Evolutionary conservation across 768 basidiomycete genomes (phyloP), one percentile per base, ranked within the genome.

Genomic region (Hypholoma fasciculare): DNA sequence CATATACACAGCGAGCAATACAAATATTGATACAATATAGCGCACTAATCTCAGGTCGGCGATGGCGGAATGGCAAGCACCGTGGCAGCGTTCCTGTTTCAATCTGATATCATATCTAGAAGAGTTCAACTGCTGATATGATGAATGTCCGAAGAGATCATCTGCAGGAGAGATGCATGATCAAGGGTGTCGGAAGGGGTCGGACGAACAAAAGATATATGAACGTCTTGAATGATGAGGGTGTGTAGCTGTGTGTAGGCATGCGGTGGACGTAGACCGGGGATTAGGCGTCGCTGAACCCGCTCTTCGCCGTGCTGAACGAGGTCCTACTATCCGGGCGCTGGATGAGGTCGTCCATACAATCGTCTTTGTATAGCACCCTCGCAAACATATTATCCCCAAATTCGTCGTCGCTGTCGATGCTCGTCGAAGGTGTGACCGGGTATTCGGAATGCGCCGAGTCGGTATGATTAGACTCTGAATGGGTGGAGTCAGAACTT

Each of bases 221-320:
- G 26, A 46, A 42, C 23, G 37, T 36, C 36, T 23, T 40, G 26
- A 51, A 54, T 55, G 52, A 19, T 52, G 30, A 42, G 34, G 17
- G 2, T 1, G 23, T 23, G 23, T 23, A 23, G 23, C 23, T 23
- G 23, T 4, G 23, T 23, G 23, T 27, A 16, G 44, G 43, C 55
- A 27, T 43, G 54, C 14, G 36, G 19, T 27, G 39, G 20, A 17
- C 20, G 43, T 26, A 37, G 20, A 42, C 40, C 40, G 51, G 39
- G 12, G 37, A 39, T 54, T 40, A 51, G 47, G 37, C 38, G 49
- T 68, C 67, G 56, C 64, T 62, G 48, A 75, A 69, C 23, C 68
- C 68, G 47, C 67, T 74, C 52, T 60, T 71, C 9, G 76, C 76
- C 17, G 76, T 76, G 49, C 62, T 62, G 54, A 71, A 78, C 1